A percentile compares a stretch with the other conserved stretches of the same genome.
Evolutionary conservation across 2,329 filamentous ascomycete genomes (phyloP).

Genomic region (Dothistroma pini): DNA sequence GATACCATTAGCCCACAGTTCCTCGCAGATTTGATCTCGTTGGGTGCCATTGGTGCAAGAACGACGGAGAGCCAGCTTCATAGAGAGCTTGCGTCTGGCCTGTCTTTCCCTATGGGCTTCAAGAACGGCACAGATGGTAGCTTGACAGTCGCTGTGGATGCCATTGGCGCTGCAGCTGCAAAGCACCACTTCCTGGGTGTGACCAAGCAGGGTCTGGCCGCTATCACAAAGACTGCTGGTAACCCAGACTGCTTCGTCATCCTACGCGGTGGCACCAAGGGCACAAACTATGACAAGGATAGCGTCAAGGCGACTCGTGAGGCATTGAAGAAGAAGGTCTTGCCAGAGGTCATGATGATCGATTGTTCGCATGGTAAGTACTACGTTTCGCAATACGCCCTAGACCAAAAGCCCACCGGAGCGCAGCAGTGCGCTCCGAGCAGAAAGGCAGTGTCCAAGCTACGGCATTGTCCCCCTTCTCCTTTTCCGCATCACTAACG

Average conservation of each 20-base stretch:
- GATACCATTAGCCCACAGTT: constrained; percentile 99
- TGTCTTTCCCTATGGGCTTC: constrained; percentile 98
- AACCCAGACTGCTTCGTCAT: constrained; percentile 99
- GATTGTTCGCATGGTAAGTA: constrained; percentile 89
- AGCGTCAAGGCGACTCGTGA: constrained; percentile 77
- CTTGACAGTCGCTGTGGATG: constrained; percentile 87
- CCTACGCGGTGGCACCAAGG: constrained; percentile 82
- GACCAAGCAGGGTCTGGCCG: constrained; percentile 93
- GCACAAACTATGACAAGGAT: constrained; percentile 88
- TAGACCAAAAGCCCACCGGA: no score
- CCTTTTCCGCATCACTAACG: constrained; percentile 17
- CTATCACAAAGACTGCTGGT: constrained; percentile 87
- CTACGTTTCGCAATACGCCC: background rate
- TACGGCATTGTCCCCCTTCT: no score
- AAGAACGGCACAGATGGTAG: constrained; percentile 98
- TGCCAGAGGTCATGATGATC: constrained; percentile 90
- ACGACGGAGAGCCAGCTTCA: constrained; percentile 97
- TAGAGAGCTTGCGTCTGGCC: constrained; percentile 87
- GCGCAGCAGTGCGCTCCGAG: no score
- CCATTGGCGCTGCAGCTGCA: constrained; percentile 76
- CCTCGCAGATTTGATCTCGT: constrained; percentile 89
- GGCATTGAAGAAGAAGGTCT: constrained; percentile 73
- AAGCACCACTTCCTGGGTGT: constrained; percentile 98
- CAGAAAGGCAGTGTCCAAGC: no score
- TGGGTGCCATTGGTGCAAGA: constrained; percentile 91